These are phyloP conservation scores for Colletotrichum neosansevieriae DNA, from an alignment of 2,329 filamentous ascomycete genomes.

Conservation along the genomic window DNA sequence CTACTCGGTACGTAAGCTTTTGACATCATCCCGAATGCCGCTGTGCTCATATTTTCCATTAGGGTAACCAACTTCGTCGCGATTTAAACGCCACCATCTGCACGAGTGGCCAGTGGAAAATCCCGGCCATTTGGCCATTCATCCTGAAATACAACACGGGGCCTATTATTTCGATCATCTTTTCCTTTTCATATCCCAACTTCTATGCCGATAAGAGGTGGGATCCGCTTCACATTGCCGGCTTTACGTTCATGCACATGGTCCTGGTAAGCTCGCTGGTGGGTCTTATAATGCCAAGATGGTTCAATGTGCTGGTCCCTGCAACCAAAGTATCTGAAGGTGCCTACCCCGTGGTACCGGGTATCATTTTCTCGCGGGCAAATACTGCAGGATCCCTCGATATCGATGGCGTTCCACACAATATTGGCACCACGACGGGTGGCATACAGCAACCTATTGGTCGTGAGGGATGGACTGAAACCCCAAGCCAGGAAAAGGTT, in stretches of 20 bases:
- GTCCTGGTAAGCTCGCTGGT: constrained; percentile 28
- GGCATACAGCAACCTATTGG: too few relatives aligned
- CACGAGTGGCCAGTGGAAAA: constrained; percentile 29
- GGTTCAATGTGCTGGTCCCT: constrained; percentile 41
- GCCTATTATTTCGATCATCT: constrained; percentile 42
- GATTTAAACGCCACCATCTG: constrained; percentile 35
- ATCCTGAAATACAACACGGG: constrained; percentile 43
- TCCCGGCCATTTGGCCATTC: constrained; percentile 40
- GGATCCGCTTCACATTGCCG: constrained; percentile 41
- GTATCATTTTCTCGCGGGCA: constrained; percentile 30
- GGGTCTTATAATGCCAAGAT: constrained; percentile 39
- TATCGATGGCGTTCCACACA: constrained; percentile 20
- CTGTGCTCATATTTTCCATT: neutral
- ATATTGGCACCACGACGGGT: too few relatives aligned
- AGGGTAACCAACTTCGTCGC: constrained; percentile 35
- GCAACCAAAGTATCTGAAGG: constrained; percentile 1
- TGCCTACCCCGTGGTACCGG: constrained; percentile 19
- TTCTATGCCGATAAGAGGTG: constrained; percentile 38
- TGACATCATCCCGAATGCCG: neutral
- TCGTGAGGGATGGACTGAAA: too few relatives aligned
- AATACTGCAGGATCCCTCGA: constrained; percentile 18
- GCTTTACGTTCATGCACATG: constrained; percentile 40
- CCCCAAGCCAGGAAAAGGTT: constrained; percentile 1
- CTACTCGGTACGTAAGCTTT: constrained; percentile 20
- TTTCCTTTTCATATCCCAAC: constrained; percentile 41